Evolutionary conservation across 2,329 filamentous ascomycete species (phyloP), one percentile per base, ranked within the genome.

Genomic region (Aspergillus fischeri): DNA sequence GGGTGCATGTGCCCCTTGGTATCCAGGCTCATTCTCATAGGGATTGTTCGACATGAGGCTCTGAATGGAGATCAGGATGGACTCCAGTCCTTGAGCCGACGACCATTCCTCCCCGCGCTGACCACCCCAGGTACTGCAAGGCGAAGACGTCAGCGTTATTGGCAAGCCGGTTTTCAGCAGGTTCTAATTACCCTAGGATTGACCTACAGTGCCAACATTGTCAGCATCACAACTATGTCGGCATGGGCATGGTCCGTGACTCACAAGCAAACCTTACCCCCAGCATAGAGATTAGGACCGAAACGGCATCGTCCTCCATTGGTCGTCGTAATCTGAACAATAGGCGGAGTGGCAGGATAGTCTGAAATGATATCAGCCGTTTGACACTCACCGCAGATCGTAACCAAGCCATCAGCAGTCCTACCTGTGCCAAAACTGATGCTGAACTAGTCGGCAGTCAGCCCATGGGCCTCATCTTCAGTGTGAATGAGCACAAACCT

Each of bases 11-110:
- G 87, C 84, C 58, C 89, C 83, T 71, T 97, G 93, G 65, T 91
- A 97, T 5, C 94, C 94, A 1, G 94, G 94, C 72, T 99, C 94
- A 67, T 97, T 97, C 70, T 94, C 91, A 74, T 96, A 97, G 0
- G 93, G 94, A 66, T 97, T 96, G 28, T 85, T 78, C 1, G 92
- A 96, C 88, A 99, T 92, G 48, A 99, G 80, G 72, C 92, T 97
- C 75, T 99, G 94, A 56, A 99, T 97, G 4, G 93, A 97, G 53
- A 97, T 85, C 50, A 99, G 76, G 51, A 97, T 91, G 0, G 93
- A 97, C 73, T 97, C 94, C 1, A 99, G 80, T 6, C 94, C 93
- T 73, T 97, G 94, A 0, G 93, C 94, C 17, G 92, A 92, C 17
- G 92, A 97, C 94, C 94, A 99, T 72, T 97, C 87, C 74, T 97